phyloP scores from a whole-genome alignment of 257 asterid species.

The Gentiana macrophylla region DNA sequence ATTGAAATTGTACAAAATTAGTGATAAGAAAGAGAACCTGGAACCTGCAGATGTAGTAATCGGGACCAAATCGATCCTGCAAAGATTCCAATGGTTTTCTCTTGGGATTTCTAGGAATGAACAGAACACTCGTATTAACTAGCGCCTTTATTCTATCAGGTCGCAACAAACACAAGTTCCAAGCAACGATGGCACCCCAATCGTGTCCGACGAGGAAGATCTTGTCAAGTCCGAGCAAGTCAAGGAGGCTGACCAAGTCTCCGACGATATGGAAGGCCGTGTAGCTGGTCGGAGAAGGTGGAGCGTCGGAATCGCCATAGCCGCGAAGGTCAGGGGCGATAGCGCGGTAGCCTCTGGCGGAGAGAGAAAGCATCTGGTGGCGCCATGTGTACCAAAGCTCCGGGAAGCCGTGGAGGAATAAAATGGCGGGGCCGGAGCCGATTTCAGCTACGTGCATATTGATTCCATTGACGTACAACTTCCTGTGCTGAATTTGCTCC shows the following conservation, averaged over 20 bases:
- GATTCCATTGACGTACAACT: slow-evolving; percentile 39
- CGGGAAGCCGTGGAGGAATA: slow-evolving; percentile 86
- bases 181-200: slow-evolving; percentile 77
- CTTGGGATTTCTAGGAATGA: slow-evolving; percentile 50
- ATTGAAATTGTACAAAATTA: background rate
- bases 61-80: slow-evolving; percentile 58
- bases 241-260: slow-evolving; percentile 52
- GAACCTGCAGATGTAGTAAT: slow-evolving; percentile 74
- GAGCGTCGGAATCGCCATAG: slow-evolving; percentile 73
- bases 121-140: slow-evolving; percentile 56
- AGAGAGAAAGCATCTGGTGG: slow-evolving; percentile 61
- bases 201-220: slow-evolving; percentile 78
- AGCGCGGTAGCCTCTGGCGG: slow-evolving; percentile 60
- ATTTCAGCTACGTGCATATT: slow-evolving; percentile 75
- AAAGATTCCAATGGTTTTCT: slow-evolving; percentile 47
- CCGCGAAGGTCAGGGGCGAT: slow-evolving; percentile 95
- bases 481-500: slow-evolving; percentile 57
- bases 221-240: slow-evolving; percentile 36
- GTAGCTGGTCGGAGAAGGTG: slow-evolving; percentile 43
- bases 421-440: slow-evolving; percentile 55
- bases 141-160: slow-evolving; percentile 63
- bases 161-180: slow-evolving; percentile 58
- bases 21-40: slow-evolving; percentile 27
- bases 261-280: slow-evolving; percentile 67
- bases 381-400: slow-evolving; percentile 95